Evolutionary conservation across 2,329 filamentous ascomycete species (phyloP), one percentile per base, ranked within the genome.

Genomic region (Biscogniauxia marginata): DNA sequence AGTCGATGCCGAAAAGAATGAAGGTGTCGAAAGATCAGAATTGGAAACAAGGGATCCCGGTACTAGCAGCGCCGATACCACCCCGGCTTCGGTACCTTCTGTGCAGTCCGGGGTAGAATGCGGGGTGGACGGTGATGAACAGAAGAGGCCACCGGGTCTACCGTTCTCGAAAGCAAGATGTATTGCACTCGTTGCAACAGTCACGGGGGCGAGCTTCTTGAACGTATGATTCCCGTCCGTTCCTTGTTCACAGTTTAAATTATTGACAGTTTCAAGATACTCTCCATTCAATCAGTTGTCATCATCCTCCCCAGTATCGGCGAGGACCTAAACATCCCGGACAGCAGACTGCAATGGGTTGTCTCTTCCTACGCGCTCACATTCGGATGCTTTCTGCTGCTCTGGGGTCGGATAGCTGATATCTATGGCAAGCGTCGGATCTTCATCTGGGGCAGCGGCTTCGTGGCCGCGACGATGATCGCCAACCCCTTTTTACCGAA

Each of bases 351-450:
- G 55, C 85, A 88, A 72, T 89, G 86, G 85, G 78, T 89, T 58
- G 76, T 89, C 0, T 88, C 85, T 0, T 81, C 85, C 0, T 89
- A 89, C 65, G 78, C 82, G 3, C 77, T 89, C 16, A 77, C 84
- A 0, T 89, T 89, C 63, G 86, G 85, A 48, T 88, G 85, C 69
- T 88, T 89, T 65, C 72, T 89, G 22, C 73, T 89, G 16, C 75
- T 89, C 13, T 89, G 85, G 85, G 86, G 86, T 22, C 78, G 86
- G 19, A 79, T 89, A 20, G 86, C 83, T 54, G 86, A 89, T 67
- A 79, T 89, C 46, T 87, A 85, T 60, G 85, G 86, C 54, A 86
- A 87, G 67, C 79, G 85, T 7, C 73, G 79, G 46, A 85, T 89
- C 60, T 89, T 89, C 70, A 77, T 89, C 23, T 75, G 76, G 56